Percentiles rank a stretch among this genome's conserved stretches.
Conservation (phyloP, 345 rosid species). For the Jatropha curcas region DNA sequence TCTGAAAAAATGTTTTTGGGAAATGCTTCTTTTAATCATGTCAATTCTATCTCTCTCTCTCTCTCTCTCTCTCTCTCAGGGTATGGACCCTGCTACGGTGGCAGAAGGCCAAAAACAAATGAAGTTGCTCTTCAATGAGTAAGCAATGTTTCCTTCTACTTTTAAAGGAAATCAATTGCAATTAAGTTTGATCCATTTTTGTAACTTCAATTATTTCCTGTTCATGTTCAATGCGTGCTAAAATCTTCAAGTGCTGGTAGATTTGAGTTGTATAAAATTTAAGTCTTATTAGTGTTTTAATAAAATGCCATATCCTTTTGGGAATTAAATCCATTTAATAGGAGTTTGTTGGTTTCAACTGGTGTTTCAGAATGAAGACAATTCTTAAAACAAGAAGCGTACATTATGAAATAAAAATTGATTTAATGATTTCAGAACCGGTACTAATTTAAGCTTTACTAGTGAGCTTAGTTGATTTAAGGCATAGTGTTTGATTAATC, state of each 20-base stretch:
- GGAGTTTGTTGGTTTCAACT: background rate
- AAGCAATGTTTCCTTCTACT: constrained; percentile 37
- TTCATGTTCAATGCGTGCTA: background rate
- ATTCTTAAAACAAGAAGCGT: background rate
- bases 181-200: constrained; percentile 5
- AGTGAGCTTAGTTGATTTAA: background rate
- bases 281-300: background rate
- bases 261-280: background rate
- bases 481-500: background rate
- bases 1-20: background rate
- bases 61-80: constrained; percentile 35
- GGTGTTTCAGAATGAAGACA: background rate
- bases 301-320: background rate
- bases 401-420: background rate
- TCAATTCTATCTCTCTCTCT: background rate
- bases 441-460: background rate
- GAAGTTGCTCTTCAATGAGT: constrained; percentile 72
- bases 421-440: background rate
- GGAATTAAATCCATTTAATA: background rate
- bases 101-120: constrained; percentile 63
- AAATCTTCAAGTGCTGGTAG: background rate
- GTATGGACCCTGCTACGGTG: constrained; percentile 46
- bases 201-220: background rate
- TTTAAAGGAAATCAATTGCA: constrained; percentile 3
- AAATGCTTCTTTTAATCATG: constrained; percentile 6